A percentile compares a stretch with the other conserved stretches of the same genome.
Evolutionary conservation across 495 filamentous ascomycete species (phyloP).

Genomic region (Thermothielavioides terrestris): DNA sequence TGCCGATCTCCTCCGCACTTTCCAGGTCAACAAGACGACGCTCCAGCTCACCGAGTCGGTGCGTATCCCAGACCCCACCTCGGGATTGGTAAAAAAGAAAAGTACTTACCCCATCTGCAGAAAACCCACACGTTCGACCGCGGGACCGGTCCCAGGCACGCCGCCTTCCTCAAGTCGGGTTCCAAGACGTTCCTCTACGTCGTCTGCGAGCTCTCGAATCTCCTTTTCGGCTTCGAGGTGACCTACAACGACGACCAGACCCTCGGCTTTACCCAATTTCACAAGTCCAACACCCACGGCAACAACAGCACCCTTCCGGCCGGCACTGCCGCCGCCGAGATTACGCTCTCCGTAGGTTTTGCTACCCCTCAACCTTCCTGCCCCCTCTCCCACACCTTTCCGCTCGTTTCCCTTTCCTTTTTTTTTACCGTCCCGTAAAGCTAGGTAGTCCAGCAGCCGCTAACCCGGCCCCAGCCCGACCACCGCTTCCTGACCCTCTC

Average conservation of each 20-base stretch:
- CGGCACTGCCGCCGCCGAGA: conserved; percentile 48
- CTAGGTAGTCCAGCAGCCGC: too few species aligned
- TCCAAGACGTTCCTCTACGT: conserved; percentile 52
- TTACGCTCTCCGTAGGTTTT: conserved; percentile 46
- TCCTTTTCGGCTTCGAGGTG: conserved; percentile 50
- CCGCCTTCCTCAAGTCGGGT: conserved; percentile 44
- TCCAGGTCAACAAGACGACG: conserved; percentile 40
- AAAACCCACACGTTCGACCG: conserved; percentile 9
- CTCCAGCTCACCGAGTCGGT: conserved; percentile 24
- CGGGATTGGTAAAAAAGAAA: background rate
- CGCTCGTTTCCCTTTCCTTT: too few species aligned
- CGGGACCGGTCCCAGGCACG: conserved; percentile 62
- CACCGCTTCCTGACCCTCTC: conserved; percentile 52
- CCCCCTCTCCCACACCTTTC: background rate
- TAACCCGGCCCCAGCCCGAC: conserved; percentile 38
- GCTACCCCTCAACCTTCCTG: background rate
- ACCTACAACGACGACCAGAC: conserved; percentile 38
- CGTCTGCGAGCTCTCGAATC: conserved; percentile 53
- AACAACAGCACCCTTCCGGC: conserved; percentile 21
- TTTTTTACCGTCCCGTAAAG: background rate
- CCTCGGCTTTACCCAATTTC: conserved; percentile 39
- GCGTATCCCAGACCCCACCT: conserved; percentile 22
- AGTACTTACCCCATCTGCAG: background rate
- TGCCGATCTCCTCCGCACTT: conserved; percentile 60
- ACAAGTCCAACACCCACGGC: conserved; percentile 40